These are phyloP conservation scores for Fagopyrum homotropicum DNA, from an alignment of 148 eudicot genomes.

Conservation along the genomic window DNA sequence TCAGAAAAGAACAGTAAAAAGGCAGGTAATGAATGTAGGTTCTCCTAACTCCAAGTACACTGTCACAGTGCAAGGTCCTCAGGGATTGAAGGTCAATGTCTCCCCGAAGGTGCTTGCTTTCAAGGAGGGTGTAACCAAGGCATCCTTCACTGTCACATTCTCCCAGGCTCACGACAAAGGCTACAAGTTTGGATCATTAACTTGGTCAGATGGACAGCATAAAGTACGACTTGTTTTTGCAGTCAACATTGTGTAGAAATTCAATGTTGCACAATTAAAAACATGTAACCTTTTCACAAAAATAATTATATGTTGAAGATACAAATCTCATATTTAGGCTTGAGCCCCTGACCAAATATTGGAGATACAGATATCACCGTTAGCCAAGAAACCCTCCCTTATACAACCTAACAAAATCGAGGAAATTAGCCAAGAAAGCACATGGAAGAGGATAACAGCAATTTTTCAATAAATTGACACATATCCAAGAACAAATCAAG, in stretches of 20 bases:
- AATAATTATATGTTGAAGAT: no score
- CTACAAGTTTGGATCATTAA: slow-evolving; percentile 47
- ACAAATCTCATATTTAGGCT: no score
- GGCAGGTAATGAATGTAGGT: slow-evolving; percentile 47
- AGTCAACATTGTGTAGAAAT: slow-evolving; percentile 33
- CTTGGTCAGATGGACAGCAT: slow-evolving; percentile 54
- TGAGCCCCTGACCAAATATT: no score
- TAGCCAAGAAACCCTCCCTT: no score
- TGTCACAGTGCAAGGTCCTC: slow-evolving; percentile 28
- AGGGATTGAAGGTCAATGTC: slow-evolving; percentile 36
- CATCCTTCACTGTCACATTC: slow-evolving; percentile 40
- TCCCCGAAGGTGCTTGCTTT: slow-evolving; percentile 38
- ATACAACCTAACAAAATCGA: no score
- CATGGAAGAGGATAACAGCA: no score
- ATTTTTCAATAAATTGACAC: no score
- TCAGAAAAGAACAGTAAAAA: slow-evolving; percentile 22
- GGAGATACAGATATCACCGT: no score
- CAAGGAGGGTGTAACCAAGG: slow-evolving; percentile 13
- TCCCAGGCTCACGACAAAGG: slow-evolving; percentile 29
- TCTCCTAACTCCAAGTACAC: slow-evolving; percentile 35
- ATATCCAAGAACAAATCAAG: no score
- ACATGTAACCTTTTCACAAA: no score
- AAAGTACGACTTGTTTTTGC: slow-evolving; percentile 42
- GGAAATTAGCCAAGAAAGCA: no score
- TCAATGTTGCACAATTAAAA: background rate